These are phyloP conservation scores for Tulasnella sp. DNA, from an alignment of 768 basidiomycete genomes.

Conservation along the genomic window DNA sequence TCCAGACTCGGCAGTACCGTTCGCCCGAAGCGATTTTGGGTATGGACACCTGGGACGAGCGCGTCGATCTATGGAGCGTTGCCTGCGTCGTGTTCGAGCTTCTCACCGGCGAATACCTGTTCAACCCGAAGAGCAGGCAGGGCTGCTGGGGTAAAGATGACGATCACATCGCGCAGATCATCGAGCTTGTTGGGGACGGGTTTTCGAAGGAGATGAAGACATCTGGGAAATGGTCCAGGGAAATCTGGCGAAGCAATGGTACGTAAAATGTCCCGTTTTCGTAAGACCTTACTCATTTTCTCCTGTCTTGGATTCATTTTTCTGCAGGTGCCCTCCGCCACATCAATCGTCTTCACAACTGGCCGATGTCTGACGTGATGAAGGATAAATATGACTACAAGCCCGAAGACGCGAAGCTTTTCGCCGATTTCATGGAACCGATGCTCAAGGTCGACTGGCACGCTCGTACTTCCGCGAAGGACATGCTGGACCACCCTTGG, in stretches of 20 bases:
- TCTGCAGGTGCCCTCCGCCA: conserved; percentile 52
- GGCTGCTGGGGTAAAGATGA: conserved; percentile 84
- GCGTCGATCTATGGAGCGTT: conserved; percentile 84
- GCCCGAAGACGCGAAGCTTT: conserved; percentile 40
- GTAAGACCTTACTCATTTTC: neutral
- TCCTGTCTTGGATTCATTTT: neutral
- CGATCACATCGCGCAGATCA: conserved; percentile 92
- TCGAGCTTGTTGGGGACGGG: conserved; percentile 73
- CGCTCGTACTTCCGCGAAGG: conserved; percentile 55
- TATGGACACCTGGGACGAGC: conserved; percentile 71
- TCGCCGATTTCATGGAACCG: conserved; percentile 60
- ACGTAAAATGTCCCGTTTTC: conserved; percentile 10
- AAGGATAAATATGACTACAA: conserved; percentile 76
- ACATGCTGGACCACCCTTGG: conserved; percentile 70
- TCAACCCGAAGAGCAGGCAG: conserved; percentile 76
- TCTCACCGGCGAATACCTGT: conserved; percentile 82
- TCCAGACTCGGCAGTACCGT: conserved; percentile 93
- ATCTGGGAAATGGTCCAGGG: conserved; percentile 73
- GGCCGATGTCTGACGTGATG: conserved; percentile 78
- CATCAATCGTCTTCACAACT: conserved; percentile 62
- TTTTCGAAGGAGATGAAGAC: conserved; percentile 60
- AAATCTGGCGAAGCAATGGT: conserved; percentile 53
- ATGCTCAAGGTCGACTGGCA: conserved; percentile 66
- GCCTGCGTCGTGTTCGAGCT: conserved; percentile 89
- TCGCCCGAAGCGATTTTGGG: conserved; percentile 91